Evolutionary conservation across 495 filamentous ascomycete species (phyloP).

Genomic region (Aspergillus sclerotioniger): DNA sequence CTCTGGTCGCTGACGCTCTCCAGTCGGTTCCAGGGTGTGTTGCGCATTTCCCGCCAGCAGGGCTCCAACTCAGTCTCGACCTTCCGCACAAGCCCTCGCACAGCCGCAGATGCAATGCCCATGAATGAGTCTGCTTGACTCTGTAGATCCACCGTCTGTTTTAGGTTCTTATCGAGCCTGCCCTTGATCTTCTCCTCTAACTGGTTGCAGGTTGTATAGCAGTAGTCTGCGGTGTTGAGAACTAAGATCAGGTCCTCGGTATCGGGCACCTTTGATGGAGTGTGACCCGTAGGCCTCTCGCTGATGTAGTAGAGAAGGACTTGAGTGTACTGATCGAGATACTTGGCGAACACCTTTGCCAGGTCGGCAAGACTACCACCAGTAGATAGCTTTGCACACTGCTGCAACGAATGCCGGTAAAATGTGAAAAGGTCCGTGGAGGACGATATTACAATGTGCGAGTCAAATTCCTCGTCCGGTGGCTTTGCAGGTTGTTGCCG

Average conservation of each 20-base stretch:
- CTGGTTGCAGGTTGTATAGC: slow-evolving; percentile 87
- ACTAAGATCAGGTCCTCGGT: slow-evolving; percentile 80
- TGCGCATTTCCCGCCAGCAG: slow-evolving; percentile 95
- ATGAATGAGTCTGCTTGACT: slow-evolving; percentile 93
- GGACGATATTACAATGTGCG: slow-evolving; percentile 84
- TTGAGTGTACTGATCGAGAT: slow-evolving; percentile 92
- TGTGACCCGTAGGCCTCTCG: slow-evolving; percentile 48
- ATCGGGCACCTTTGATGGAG: slow-evolving; percentile 54
- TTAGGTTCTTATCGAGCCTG: slow-evolving; percentile 75
- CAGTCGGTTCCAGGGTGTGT: slow-evolving; percentile 91
- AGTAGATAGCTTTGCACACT: slow-evolving; percentile 94
- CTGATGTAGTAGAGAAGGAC: slow-evolving; percentile 80
- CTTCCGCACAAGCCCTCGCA: slow-evolving; percentile 77
- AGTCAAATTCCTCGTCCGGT: slow-evolving; percentile 86
- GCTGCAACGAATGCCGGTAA: slow-evolving; percentile 84
- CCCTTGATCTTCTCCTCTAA: slow-evolving; percentile 93
- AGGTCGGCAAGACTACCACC: slow-evolving; percentile 83
- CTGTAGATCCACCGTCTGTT: slow-evolving; percentile 77
- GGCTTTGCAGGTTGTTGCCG: slow-evolving; percentile 77
- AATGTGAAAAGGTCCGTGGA: slow-evolving; percentile 97
- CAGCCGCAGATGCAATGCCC: slow-evolving; percentile 86
- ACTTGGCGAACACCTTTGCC: slow-evolving; percentile 81
- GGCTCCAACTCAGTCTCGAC: slow-evolving; percentile 81
- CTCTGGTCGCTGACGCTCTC: slow-evolving; percentile 95
- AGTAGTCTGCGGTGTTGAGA: slow-evolving; percentile 96